Evolutionary conservation across 1,139 yeast species (phyloP), one percentile per base, ranked within the genome.

Genomic region (Blastobotrys serpentis): DNA sequence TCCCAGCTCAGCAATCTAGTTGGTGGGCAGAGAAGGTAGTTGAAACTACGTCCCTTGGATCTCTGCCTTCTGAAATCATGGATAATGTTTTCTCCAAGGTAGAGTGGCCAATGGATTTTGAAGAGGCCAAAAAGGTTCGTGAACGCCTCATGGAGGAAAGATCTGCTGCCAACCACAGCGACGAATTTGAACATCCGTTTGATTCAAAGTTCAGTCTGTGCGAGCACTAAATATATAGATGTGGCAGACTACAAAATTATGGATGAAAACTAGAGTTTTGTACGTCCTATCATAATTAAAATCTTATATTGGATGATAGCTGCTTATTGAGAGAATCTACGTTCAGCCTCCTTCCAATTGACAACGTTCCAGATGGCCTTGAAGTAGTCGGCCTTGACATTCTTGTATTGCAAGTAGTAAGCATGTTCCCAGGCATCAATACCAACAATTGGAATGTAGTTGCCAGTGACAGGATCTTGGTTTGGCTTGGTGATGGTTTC

Each of bases 341-440:
- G 77, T 66, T 83, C 92, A 54, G 96, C 98, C 71, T 86, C 96
- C 71, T 84, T 79, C 98, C 98, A 90, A 81, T 88, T 89, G 72
- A 90, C 81, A 46, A 90, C 96, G 66, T 87, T 85, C 98, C 98
- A 90, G 70, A 90, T 86, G 54, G 95, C 95, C 74, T 88, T 84
- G 81, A 90, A 90, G 75, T 90, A 90, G 68, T 90, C 96, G 44
- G 73, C 95, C 78, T 90, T 90, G 68, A 84, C 92, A 74, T 90
- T 90, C 73, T 87, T 86, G 77, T 90, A 90, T 72, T 90, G 97
- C 72, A 90, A 78, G 79, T 90, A 90, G 77, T 89, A 90, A 48
- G 98, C 97, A 67, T 90, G 98, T 72, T 90, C 98, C 98, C 98
- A 90, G 54, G 98, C 97, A 66, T 90, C 98, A 68, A 90, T 87